A percentile compares a stretch with the other conserved stretches of the same genome.
phyloP scores from a whole-genome alignment of 257 asterid genomes.

The Plantago major region DNA sequence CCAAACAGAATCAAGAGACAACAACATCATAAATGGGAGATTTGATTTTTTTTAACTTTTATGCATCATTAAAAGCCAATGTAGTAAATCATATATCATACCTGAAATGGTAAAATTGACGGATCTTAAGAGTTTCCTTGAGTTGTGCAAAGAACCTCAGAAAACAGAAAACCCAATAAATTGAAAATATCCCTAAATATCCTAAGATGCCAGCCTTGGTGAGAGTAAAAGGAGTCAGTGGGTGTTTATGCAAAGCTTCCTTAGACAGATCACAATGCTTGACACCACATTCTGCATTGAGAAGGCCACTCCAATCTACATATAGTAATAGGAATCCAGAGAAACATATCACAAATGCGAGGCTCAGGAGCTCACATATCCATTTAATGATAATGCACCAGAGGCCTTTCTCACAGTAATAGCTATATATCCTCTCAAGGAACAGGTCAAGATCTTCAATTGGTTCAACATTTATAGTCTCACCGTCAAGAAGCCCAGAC shows the following conservation, averaged over 20 bases:
- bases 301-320: slow-evolving; percentile 97
- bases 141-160: slow-evolving; percentile 81
- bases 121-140: slow-evolving; percentile 80
- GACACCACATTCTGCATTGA: slow-evolving; percentile 92
- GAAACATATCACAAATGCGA: slow-evolving; percentile 80
- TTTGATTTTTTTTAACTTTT: neutral
- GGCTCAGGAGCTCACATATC: slow-evolving; percentile 80
- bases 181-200: slow-evolving; percentile 78
- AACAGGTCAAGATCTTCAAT: slow-evolving; percentile 86
- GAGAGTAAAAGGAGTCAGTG: slow-evolving; percentile 73
- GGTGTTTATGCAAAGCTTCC: slow-evolving; percentile 91
- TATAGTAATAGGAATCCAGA: slow-evolving; percentile 78
- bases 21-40: neutral
- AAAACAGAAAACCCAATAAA: slow-evolving; percentile 79
- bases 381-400: slow-evolving; percentile 94
- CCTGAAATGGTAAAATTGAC: slow-evolving; percentile 79
- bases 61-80: neutral
- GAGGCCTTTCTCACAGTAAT: slow-evolving; percentile 92
- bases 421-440: slow-evolving; percentile 83
- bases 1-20: neutral
- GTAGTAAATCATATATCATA: slow-evolving; percentile 23
- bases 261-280: slow-evolving; percentile 85
- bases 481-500: slow-evolving; percentile 88
- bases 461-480: slow-evolving; percentile 57
- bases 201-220: slow-evolving; percentile 73